A percentile compares a stretch with the other conserved stretches of the same genome.
Conservation (phyloP, 2,329 filamentous ascomycete genomes). For the Cladosporium sp. region DNA sequence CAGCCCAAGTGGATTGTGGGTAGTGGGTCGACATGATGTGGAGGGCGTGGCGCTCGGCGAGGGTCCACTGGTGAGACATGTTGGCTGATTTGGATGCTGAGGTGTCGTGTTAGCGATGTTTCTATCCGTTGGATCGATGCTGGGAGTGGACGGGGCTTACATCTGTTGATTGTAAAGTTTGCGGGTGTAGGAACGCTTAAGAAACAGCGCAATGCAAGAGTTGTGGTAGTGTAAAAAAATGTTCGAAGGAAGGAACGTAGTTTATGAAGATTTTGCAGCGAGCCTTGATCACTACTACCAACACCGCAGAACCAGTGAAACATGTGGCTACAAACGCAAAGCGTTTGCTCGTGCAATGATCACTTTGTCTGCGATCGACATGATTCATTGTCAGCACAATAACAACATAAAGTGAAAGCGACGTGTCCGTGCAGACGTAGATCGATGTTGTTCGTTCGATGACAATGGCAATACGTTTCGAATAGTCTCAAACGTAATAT, state of each 20-base stretch:
- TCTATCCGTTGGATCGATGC: neutral
- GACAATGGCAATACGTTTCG: neutral
- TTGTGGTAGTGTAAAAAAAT: neutral
- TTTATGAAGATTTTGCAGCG: neutral
- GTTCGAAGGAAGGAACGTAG: neutral
- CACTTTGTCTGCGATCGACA: neutral
- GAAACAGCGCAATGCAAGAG: neutral
- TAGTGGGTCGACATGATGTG: slow-evolving; percentile 14
- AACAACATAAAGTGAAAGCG: neutral
- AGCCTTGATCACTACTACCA: neutral
- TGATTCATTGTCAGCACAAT: neutral
- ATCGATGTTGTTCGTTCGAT: neutral
- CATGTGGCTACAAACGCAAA: neutral
- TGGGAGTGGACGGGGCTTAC: neutral
- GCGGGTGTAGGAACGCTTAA: neutral
- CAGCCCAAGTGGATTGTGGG: neutral
- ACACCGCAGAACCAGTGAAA: neutral
- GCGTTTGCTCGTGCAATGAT: neutral
- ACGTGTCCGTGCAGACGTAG: neutral
- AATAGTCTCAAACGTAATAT: no score
- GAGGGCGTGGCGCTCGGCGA: neutral
- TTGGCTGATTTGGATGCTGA: neutral
- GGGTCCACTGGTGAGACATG: neutral
- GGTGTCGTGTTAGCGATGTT: neutral
- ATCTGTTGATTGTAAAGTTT: neutral